Conservation (phyloP, 1,139 yeast species). For the Candida mesenterica region DNA sequence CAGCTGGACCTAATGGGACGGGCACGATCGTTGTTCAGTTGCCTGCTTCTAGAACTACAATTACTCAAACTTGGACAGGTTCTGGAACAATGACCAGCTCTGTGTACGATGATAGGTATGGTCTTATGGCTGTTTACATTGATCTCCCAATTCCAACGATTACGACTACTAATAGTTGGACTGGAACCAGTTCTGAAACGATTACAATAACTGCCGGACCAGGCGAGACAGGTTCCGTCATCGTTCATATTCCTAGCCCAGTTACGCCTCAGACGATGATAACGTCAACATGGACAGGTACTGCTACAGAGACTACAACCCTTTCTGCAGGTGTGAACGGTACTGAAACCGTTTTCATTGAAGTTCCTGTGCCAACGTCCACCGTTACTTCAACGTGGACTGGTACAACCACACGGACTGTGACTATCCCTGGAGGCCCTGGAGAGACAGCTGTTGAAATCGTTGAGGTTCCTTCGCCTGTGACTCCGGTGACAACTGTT, state of each 20-base stretch:
- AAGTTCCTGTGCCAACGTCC: not conserved
- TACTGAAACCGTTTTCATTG: slow-evolving; percentile 8
- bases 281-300: not conserved
- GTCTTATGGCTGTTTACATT: slow-evolving; percentile 15
- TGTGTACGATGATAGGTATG: slow-evolving; percentile 7
- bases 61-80: no score
- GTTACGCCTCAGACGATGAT: not conserved
- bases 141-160: slow-evolving; percentile 10
- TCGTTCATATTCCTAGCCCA: not conserved
- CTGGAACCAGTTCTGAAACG: not conserved
- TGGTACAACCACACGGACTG: not conserved
- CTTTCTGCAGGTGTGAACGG: not conserved
- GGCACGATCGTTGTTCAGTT: no score
- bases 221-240: not conserved
- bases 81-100: no score
- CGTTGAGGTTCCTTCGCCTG: not conserved
- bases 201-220: slow-evolving; percentile 8
- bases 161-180: not conserved
- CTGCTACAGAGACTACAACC: not conserved
- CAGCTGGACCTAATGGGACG: not conserved
- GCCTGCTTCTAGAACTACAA: no score
- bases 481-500: not conserved
- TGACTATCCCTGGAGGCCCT: not conserved
- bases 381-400: not conserved
- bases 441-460: not conserved